Base-by-base conservation (phyloP, 2,329 filamentous ascomycete species). In the Claviceps sp. region DNA sequence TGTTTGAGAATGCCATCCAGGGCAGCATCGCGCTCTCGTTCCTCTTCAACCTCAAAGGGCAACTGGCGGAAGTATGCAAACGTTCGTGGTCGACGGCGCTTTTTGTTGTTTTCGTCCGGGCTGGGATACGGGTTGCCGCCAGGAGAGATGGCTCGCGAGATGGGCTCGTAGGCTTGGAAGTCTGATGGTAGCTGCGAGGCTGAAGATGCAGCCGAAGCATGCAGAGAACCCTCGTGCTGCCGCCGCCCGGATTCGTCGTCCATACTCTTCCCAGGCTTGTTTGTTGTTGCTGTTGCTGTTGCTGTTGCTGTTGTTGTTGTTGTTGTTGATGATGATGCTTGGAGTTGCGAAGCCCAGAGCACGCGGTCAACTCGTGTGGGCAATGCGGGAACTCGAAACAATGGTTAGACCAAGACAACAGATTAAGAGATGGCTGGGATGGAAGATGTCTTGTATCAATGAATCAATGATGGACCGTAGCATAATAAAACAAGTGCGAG, bases 21-120 rank as follows among this genome's bases (percentile, higher is more conserved):
- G 55, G 90, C 88, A 49, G 76, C 77, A 64, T 94, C 83, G 56
- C 90, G 80, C 68, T 89, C 79, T 37, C 75, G 66, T 56, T 91
- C 85, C 63, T 86, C 82, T 68, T 98, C 94, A 52, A 90, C 84
- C 52, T 82, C 71, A 64, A 97, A 98, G 38, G 94, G 94, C 49
- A 98, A 79, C 64, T 93, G 85, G 59, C 83, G 78, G 66, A 90
- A 88, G 73, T 98, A 98, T 54, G 88, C 88, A 66, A 93, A 98
- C 29, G 93, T 96, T 55, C 93, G 82, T 38, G 88, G 88, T 49
- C 91, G 83, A 65, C 89, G 86, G 57, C 86, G 76, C 65, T 78
- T 79, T 65, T 74, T 74, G 63, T 78, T 72, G 55, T 76, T 69
- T 56, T 76, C 74, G 56, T 73, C 68, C 39, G 66, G 61, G 59